phyloP scores from a whole-genome alignment of 306 rosid species.

The Canavalia gladiata region DNA sequence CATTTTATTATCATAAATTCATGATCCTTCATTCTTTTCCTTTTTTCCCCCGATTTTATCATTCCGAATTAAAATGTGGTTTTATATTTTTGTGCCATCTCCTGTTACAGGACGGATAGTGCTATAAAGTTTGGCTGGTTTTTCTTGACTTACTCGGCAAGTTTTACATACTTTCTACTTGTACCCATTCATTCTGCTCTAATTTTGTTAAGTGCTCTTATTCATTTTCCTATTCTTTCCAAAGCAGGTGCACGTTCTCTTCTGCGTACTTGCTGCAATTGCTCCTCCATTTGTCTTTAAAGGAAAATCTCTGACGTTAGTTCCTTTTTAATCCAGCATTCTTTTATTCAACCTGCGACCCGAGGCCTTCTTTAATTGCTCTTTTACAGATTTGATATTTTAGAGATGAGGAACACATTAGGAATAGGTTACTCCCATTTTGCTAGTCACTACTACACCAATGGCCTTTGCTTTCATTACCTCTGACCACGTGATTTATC shows the following conservation, averaged over 20 bases:
- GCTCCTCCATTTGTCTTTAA: constrained; percentile 87
- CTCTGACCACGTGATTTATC: not conserved
- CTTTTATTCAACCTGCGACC: constrained; percentile 27
- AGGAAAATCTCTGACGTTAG: constrained; percentile 92
- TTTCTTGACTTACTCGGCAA: constrained; percentile 76
- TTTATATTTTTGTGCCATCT: constrained; percentile 33
- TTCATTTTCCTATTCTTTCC: constrained; percentile 38
- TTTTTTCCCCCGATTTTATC: not conserved
- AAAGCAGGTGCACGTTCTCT: constrained; percentile 74
- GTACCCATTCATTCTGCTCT: constrained; percentile 35
- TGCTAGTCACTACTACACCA: not conserved
- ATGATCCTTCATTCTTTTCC: not conserved
- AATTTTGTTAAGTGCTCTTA: constrained; percentile 32
- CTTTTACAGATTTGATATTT: not conserved
- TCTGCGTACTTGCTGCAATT: constrained; percentile 76
- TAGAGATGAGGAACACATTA: constrained; percentile 2
- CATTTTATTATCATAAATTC: not conserved
- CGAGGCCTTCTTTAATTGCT: constrained; percentile 12
- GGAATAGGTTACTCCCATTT: not conserved
- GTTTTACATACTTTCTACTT: constrained; percentile 32
- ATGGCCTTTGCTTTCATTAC: not conserved
- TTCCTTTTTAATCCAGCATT: constrained; percentile 37
- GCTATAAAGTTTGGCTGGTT: constrained; percentile 92
- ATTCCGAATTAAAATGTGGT: not conserved
- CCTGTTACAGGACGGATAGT: constrained; percentile 82